Evolutionary conservation across 495 filamentous ascomycete species (phyloP), one percentile per base, ranked within the genome.

Genomic region (Apodospora peruviana): DNA sequence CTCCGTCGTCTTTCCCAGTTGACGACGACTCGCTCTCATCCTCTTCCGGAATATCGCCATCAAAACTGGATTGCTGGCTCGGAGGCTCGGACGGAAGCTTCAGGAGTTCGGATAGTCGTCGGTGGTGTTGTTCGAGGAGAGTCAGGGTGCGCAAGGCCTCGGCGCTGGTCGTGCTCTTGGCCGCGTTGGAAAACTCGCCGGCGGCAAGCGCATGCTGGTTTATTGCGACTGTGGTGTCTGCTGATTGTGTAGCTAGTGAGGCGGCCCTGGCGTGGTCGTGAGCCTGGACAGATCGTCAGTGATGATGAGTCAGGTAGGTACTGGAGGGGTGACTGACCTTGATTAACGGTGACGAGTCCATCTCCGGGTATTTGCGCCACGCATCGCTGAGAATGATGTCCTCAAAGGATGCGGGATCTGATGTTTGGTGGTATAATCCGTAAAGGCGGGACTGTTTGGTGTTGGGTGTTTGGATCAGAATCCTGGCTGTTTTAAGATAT

Each of bases 141-240:
- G 80, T 80, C 42, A 98, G 66, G 9, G 88, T 91, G 40, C 93
- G 81, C 47, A 93, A 66, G 8, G 91, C 93, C 74, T 97, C 93
- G 47, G 73, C 71, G 61, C 94, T 90, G 10, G 73, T 75, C 9
- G 87, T 93, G 22, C 73, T 75, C 53, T 82, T 81, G 12, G 86
- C 82, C 22, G 89, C 91, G 25, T 84, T 85, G 40, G 90, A 82
- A 67, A 95, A 97, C 57, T 96, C 87, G 43, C 83, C 86, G 2
- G 93, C 93, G 18, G 93, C 93, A 32, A 88, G 76, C 49, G 91
- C 83, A 71, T 97, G 91, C 60, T 95, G 86, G 55, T 85, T 84
- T 50, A 87, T 85, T 14, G 91, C 90, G 20, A 85, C 80, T 4
- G 84, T 84, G 17, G 86, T 85, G 53, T 90, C 86, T 10, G 85